Conservation (phyloP, 179 eudicot species). For the Beta macrorhiza region DNA sequence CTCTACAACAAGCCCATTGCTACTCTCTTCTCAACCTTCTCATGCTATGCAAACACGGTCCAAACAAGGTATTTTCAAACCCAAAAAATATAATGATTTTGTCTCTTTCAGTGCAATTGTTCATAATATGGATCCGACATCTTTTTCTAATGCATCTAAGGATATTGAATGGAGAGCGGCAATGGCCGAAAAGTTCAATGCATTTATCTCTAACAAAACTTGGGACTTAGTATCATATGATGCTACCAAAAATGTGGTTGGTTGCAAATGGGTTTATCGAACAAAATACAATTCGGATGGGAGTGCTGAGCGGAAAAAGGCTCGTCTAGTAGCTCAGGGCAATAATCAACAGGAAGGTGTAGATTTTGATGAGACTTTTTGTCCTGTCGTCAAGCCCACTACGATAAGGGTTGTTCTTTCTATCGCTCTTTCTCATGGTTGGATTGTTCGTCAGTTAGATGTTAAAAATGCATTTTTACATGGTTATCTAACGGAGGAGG, state of each 20-base stretch:
- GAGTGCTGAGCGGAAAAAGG: neutral
- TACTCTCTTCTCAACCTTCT: neutral
- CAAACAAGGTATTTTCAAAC: neutral
- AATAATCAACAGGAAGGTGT: neutral
- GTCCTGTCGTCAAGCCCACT: too few relatives aligned
- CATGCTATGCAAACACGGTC: neutral
- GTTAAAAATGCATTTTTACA: too few relatives aligned
- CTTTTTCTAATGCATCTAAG: neutral
- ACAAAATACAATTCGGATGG: neutral
- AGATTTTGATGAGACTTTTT: neutral
- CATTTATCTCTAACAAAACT: neutral
- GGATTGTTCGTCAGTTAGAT: too few relatives aligned
- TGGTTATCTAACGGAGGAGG: too few relatives aligned
- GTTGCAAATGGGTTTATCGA: neutral
- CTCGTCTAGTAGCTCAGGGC: neutral
- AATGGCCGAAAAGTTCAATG: neutral
- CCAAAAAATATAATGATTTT: too few relatives aligned
- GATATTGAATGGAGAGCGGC: neutral
- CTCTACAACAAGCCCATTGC: too few relatives aligned
- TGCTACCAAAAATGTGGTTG: neutral
- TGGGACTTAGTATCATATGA: neutral
- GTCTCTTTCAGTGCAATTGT: too few relatives aligned
- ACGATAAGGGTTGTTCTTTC: too few relatives aligned
- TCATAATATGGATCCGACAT: neutral
- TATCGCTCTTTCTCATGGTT: too few relatives aligned